Base-by-base conservation (phyloP, 352 stramenopile species). In the Phytophthora fragariae region DNA sequence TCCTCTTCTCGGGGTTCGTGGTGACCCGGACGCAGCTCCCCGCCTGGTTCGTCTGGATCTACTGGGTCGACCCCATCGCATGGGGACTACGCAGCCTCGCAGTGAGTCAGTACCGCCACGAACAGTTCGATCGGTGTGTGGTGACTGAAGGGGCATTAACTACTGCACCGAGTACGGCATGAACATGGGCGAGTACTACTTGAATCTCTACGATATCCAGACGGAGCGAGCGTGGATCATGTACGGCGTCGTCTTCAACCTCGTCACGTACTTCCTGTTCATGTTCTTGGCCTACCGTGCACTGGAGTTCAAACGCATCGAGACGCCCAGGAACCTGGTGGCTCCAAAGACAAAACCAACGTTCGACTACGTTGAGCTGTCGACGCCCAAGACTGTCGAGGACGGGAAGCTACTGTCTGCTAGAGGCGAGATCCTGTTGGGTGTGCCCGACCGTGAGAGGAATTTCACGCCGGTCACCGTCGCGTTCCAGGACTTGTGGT, bases 51-150 rank as follows among this genome's bases (percentile, higher is more conserved):
- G 76, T 83, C 14, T 92, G 84, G 84, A 46, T 89, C 17, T 91
- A 88, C 67, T 90, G 76, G 71, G 52, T 91, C 12, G 77, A 89
- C 46, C 84, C 84, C 1, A 78, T 90, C 27, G 57, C 72, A 5
- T 91, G 83, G 83, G 59, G 65, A 11, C 67, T 83, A 21, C 80
- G 82, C 24, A 72, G 62, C 47, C 44, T 87, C 11, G 74, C 74
- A 11, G 63, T 84, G 35, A 79, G 56, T 27, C 70, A 84, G 59
- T 84, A 82, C 61, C 66, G 67, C 27, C 70, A 82, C 47, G 57
- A 60, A 3, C 29, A 62, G n/a, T 80, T 81, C 47, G 56, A 82
- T 31, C 49, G 58, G 21, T 83, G 72, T 58, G 37, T 78, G 2
- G 68, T 77, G 9, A 54, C 66, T 14, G 24, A 53, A 46, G 56